Percentiles rank a stretch among this genome's conserved stretches.
phyloP scores from a whole-genome alignment of 1,284 basidiomycete genomes.

The Tilletia horrida region DNA sequence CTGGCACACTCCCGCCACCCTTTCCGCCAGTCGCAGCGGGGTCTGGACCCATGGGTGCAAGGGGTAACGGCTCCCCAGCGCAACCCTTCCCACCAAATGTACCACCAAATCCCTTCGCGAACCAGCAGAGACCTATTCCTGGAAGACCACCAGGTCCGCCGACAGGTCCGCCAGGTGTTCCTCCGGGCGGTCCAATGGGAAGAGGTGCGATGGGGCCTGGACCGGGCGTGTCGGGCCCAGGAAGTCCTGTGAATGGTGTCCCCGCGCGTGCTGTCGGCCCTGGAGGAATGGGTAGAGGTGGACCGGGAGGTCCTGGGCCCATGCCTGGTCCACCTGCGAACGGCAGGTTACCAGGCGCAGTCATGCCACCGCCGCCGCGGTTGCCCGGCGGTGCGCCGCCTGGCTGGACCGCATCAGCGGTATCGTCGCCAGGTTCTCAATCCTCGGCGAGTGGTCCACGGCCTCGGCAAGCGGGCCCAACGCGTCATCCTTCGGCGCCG shows the following conservation, averaged over 20 bases:
- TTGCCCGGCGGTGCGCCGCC: slow-evolving; percentile 13
- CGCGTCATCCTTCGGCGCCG: background rate
- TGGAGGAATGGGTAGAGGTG: slow-evolving; percentile 2
- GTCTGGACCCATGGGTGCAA: background rate
- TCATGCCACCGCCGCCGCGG: slow-evolving; percentile 16
- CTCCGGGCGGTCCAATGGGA: too few species aligned
- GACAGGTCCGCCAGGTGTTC: background rate
- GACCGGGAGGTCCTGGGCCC: background rate
- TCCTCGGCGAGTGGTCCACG: slow-evolving; percentile 21
- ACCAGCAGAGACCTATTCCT: slow-evolving; percentile 14
- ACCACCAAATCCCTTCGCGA: slow-evolving; percentile 24
- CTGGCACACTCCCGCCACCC: slow-evolving; percentile 61
- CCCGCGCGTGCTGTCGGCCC: slow-evolving; percentile 16
- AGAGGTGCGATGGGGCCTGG: background rate
- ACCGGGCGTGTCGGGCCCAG: background rate
- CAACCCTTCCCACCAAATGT: slow-evolving; percentile 18
- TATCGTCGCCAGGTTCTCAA: background rate
- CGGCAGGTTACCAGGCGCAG: slow-evolving; percentile 20
- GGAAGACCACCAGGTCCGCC: slow-evolving; percentile 1
- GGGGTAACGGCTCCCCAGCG: slow-evolving; percentile 4
- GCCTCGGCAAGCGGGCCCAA: slow-evolving; percentile 20
- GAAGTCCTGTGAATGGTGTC: slow-evolving; percentile 1
- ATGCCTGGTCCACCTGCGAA: slow-evolving; percentile 8
- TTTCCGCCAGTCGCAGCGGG: slow-evolving; percentile 63
- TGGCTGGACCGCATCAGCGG: slow-evolving; percentile 13